A percentile compares a stretch with the other conserved stretches of the same genome.
These are phyloP conservation scores for Dioscorea zingiberensis DNA, from an alignment of 106 monocot species.

Conservation along the genomic window DNA sequence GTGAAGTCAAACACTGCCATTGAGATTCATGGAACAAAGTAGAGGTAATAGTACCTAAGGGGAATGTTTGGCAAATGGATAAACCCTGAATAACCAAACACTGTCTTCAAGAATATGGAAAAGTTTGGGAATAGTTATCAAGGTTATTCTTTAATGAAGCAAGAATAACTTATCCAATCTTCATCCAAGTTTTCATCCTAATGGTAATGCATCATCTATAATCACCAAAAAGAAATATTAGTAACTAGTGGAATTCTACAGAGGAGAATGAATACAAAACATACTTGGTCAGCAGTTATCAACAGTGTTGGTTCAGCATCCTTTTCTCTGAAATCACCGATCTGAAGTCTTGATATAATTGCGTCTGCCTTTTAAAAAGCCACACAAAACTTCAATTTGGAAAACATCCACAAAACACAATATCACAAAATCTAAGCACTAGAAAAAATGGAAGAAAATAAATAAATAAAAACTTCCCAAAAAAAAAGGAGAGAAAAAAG, in stretches of 20 bases:
- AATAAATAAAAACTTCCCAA: background rate
- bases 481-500: background rate
- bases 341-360: constrained; percentile 40
- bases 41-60: no score
- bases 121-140: no score
- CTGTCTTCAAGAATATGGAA: no score
- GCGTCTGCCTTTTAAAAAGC: constrained; percentile 88
- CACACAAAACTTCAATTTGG: no score
- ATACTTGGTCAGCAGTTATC: constrained; percentile 83
- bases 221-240: background rate
- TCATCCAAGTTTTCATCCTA: no score
- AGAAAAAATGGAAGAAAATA: background rate
- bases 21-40: no score
- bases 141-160: no score
- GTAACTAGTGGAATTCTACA: background rate
- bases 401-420: background rate
- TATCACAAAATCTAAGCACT: background rate
- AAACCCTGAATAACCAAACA: no score
- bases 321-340: constrained; percentile 14
- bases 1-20: no score
- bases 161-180: no score
- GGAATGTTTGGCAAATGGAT: no score
- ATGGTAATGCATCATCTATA: no score
- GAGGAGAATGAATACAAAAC: background rate
- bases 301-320: constrained; percentile 51